These are phyloP conservation scores for Trametes gibbosa DNA, from an alignment of 768 basidiomycete genomes.

Conservation along the genomic window DNA sequence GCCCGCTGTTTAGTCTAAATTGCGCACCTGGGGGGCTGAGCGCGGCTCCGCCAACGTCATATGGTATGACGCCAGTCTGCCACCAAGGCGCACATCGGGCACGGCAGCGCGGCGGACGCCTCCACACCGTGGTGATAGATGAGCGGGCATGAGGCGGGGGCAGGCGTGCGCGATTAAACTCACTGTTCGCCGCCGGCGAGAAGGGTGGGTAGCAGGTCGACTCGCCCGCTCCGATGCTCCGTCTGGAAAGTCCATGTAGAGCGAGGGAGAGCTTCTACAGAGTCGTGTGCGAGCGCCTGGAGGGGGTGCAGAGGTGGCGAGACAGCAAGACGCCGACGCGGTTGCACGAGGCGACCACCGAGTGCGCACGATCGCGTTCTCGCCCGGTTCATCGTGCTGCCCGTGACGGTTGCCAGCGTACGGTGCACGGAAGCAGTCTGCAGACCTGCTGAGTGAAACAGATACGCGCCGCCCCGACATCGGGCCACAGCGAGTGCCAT, in stretches of 20 bases:
- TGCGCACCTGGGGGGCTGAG: conserved; percentile 9
- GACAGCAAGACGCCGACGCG: not conserved
- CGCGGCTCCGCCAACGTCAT: conserved; percentile 9
- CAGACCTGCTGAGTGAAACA: not conserved
- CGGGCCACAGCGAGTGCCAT: conserved; percentile 1
- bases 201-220: too few relatives aligned
- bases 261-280: not conserved
- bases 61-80: not conserved
- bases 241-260: not conserved
- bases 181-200: not conserved
- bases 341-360: not conserved
- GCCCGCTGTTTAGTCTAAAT: conserved; percentile 10
- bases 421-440: not conserved
- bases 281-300: too few relatives aligned
- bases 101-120: not conserved
- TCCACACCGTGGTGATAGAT: not conserved
- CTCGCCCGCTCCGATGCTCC: too few relatives aligned
- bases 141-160: not conserved
- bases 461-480: conserved; percentile 4
- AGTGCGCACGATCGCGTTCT: not conserved
- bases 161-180: not conserved
- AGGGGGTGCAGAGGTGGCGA: not conserved
- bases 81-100: not conserved
- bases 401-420: conserved; percentile 5
- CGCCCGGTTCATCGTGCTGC: not conserved